phyloP scores from a whole-genome alignment of 2,329 filamentous ascomycete genomes.

The Fusarium sp. region DNA sequence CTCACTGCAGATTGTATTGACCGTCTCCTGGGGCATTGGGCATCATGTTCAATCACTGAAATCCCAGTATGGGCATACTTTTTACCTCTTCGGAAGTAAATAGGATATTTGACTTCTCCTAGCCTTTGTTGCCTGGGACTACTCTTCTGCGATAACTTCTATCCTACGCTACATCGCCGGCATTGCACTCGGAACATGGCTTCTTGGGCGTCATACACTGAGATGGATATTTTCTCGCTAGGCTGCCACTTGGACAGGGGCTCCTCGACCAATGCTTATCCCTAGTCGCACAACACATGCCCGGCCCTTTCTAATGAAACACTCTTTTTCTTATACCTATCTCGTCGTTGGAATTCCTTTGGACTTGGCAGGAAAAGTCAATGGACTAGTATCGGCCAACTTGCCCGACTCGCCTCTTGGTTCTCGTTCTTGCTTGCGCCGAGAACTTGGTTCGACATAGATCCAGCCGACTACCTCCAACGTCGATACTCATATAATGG shows the following conservation, averaged over 20 bases:
- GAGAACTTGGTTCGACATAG: slow-evolving; percentile 65
- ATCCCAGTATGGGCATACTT: slow-evolving; percentile 29
- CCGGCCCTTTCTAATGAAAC: slow-evolving; percentile 71
- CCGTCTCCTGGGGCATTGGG: slow-evolving; percentile 6
- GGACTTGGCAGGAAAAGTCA: slow-evolving; percentile 64
- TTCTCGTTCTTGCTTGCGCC: slow-evolving; percentile 46
- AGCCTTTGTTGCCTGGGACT: slow-evolving; percentile 37
- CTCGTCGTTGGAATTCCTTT: slow-evolving; percentile 74
- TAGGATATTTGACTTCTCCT: slow-evolving; percentile 42
- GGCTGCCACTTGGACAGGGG: slow-evolving; percentile 8
- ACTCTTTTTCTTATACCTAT: slow-evolving; percentile 76
- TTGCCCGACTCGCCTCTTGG: slow-evolving; percentile 31
- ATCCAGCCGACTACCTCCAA: slow-evolving; percentile 68
- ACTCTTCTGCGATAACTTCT: slow-evolving; percentile 5
- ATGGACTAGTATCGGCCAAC: slow-evolving; percentile 63
- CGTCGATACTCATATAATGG: slow-evolving; percentile 61
- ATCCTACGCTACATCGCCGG: slow-evolving; percentile 5
- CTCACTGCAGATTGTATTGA: slow-evolving; percentile 36
- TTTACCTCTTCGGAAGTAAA: slow-evolving; percentile 30
- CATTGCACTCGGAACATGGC: background rate
- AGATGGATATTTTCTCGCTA: background rate
- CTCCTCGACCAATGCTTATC: slow-evolving; percentile 62
- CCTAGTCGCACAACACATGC: slow-evolving; percentile 72
- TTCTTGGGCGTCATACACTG: background rate
- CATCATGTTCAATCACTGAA: background rate